Conservation (phyloP, 108 stramenopile genomes). For the Nitzschia palea region DNA sequence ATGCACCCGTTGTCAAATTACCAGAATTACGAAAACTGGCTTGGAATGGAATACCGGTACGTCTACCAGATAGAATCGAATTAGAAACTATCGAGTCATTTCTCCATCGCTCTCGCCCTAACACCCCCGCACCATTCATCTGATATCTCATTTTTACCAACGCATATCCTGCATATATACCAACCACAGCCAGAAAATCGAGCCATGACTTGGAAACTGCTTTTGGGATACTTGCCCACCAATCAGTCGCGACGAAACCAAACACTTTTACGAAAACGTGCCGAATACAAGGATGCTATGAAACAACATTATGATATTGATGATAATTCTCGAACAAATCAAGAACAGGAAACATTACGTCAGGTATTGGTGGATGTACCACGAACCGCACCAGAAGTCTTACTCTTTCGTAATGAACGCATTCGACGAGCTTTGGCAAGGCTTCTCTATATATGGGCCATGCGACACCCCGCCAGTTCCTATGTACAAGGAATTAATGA, state of each 20-base stretch:
- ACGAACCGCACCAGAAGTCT: constrained; percentile 89
- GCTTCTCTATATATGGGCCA: constrained; percentile 96
- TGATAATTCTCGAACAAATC: constrained; percentile 71
- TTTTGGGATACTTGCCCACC: constrained; percentile 80
- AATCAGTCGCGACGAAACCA: constrained; percentile 57
- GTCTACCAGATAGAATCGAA: constrained; percentile 9
- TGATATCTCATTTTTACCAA: not conserved
- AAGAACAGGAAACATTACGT: constrained; percentile 93
- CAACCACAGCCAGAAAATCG: constrained; percentile 45
- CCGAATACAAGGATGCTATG: constrained; percentile 84
- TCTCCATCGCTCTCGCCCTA: not conserved
- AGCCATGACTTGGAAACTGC: constrained; percentile 72
- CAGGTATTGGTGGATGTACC: constrained; percentile 98
- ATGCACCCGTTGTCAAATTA: constrained; percentile 51
- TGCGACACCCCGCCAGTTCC: constrained; percentile 93
- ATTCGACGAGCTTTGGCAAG: constrained; percentile 79
- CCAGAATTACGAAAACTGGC: constrained; percentile 61
- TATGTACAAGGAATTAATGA: constrained; percentile 99
- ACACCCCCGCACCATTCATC: not conserved
- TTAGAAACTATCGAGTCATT: not conserved
- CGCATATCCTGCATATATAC: too few species aligned
- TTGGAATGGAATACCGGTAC: constrained; percentile 85
- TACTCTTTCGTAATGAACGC: constrained; percentile 91
- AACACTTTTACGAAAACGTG: constrained; percentile 68
- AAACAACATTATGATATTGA: constrained; percentile 85